A percentile compares a stretch with the other conserved stretches of the same genome.
These are phyloP conservation scores for Kluyveromyces lactis DNA, from an alignment of 805 yeast species.

Conservation along the genomic window DNA sequence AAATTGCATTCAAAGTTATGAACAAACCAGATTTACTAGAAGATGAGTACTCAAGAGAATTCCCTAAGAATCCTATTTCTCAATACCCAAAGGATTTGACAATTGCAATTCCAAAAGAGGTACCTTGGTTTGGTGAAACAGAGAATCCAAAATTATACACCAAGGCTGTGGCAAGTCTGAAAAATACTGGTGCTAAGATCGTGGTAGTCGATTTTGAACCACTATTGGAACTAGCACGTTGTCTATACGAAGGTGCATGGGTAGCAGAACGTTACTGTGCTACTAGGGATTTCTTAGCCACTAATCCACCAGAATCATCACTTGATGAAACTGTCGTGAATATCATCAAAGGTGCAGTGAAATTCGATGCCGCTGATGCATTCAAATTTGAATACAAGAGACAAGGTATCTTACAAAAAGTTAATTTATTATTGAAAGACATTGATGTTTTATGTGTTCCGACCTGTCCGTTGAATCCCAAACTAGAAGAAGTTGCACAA, in stretches of 20 bases:
- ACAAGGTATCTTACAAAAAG: slow-evolving; percentile 64
- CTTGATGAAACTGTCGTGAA: slow-evolving; percentile 77
- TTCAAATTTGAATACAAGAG: slow-evolving; percentile 84
- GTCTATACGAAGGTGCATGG: slow-evolving; percentile 98
- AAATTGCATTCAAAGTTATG: slow-evolving; percentile 59
- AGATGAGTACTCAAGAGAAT: slow-evolving; percentile 73
- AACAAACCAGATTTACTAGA: slow-evolving; percentile 58
- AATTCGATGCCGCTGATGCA: slow-evolving; percentile 72
- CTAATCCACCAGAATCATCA: slow-evolving; percentile 59
- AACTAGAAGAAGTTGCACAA: slow-evolving; percentile 56
- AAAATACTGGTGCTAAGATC: slow-evolving; percentile 48
- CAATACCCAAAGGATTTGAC: slow-evolving; percentile 51
- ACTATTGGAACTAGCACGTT: slow-evolving; percentile 70
- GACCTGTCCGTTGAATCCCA: slow-evolving; percentile 89
- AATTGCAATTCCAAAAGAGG: slow-evolving; percentile 67
- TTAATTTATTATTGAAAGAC: slow-evolving; percentile 43
- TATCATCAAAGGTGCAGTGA: slow-evolving; percentile 72
- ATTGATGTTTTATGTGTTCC: slow-evolving; percentile 83
- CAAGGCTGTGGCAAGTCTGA: slow-evolving; percentile 49
- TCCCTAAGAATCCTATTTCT: slow-evolving; percentile 59
- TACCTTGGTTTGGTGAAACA: slow-evolving; percentile 74
- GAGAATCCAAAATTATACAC: slow-evolving; percentile 67
- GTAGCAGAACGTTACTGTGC: slow-evolving; percentile 93
- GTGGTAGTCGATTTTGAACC: slow-evolving; percentile 65
- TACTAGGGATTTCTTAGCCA: slow-evolving; percentile 57